Base-by-base conservation (phyloP, 495 filamentous ascomycete species). In the Aspergillus panamensis region DNA sequence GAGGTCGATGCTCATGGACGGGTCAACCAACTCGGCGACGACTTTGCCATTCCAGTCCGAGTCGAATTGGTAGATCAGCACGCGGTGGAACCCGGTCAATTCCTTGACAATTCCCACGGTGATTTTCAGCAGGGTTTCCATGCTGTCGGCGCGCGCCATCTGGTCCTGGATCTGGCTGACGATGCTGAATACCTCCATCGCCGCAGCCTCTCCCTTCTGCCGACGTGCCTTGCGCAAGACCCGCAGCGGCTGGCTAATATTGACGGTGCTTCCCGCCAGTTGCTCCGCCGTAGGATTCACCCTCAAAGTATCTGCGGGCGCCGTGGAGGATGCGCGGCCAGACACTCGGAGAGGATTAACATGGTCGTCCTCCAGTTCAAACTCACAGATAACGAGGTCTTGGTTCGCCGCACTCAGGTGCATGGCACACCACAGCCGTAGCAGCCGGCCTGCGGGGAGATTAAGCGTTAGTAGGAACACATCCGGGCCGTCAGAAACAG, bases 21-120 rank as follows among this genome's bases (percentile, higher is more conserved):
- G 85, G 65, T 97, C 90, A 19, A 96, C 87, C 12, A 96, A 69
- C 66, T 96, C 93, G 0, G 91, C 88, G 35, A 96, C 92, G 2
- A 96, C 91, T 44, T 84, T 82, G 0, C 91, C 92, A 67, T 96
- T 96, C 76, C 85, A 93, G 3, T 77, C 68, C 43, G 83, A 77
- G 67, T 97, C 92, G 60, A 96, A 97, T 64, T 95, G 91, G 69
- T 96, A 96, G 14, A 97, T 81, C 87, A 96, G 88, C 9, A 96
- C 88, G 2, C 92, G 88, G 63, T 96, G 91, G 62, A 97, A 97
- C 0, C 92, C 92, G 0, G 91, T 96, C 30, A 97, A 69, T 59
- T 96, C 92, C 65, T 95, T 76, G 1, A 74, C 75, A 8, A 76
- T 54, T 1, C 75, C 72, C 0, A 70, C 61, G 0, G 73, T 69